These are phyloP conservation scores for Fusarium sp. DNA, from an alignment of 2,329 filamentous ascomycete genomes.

Conservation along the genomic window DNA sequence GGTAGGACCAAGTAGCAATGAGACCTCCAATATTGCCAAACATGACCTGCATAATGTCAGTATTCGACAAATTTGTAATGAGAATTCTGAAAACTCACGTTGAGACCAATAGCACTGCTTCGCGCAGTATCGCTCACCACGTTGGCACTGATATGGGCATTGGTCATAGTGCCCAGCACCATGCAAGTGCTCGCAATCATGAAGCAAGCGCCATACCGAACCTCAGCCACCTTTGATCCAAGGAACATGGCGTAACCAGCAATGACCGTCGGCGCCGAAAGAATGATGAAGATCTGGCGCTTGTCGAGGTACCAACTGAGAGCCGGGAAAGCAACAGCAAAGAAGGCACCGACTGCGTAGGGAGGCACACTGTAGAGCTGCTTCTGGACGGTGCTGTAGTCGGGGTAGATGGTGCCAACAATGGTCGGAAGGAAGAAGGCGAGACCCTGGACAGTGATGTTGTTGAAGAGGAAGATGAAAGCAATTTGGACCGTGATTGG, in stretches of 20 bases:
- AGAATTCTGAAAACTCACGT: constrained; percentile 26
- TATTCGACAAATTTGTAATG: fast-evolving
- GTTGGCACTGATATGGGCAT: constrained; percentile 73
- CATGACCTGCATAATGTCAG: constrained; percentile 40
- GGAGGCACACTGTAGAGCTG: constrained; percentile 75
- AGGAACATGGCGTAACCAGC: constrained; percentile 75
- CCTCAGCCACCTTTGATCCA: constrained; percentile 57
- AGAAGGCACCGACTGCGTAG: constrained; percentile 72
- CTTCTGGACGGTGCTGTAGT: constrained; percentile 66
- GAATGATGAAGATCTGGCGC: constrained; percentile 67
- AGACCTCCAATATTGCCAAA: constrained; percentile 69
- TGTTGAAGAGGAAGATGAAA: constrained; percentile 72
- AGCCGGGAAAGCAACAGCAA: constrained; percentile 67
- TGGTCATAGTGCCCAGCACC: constrained; percentile 70
- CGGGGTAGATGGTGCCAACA: constrained; percentile 72
- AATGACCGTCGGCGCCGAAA: constrained; percentile 68
- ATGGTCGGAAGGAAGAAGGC: constrained; percentile 76
- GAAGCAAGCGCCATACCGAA: constrained; percentile 74
- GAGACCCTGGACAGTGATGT: constrained; percentile 75
- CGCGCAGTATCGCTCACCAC: constrained; percentile 74
- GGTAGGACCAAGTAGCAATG: constrained; percentile 73
- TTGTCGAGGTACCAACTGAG: constrained; percentile 67
- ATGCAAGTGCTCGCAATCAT: constrained; percentile 71
- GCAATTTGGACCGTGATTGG: constrained; percentile 67
- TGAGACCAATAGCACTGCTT: constrained; percentile 68